A percentile compares a stretch with the other conserved stretches of the same genome.
Evolutionary conservation across 345 rosid species (phyloP).

Genomic region (Noccaea bulbosa): DNA sequence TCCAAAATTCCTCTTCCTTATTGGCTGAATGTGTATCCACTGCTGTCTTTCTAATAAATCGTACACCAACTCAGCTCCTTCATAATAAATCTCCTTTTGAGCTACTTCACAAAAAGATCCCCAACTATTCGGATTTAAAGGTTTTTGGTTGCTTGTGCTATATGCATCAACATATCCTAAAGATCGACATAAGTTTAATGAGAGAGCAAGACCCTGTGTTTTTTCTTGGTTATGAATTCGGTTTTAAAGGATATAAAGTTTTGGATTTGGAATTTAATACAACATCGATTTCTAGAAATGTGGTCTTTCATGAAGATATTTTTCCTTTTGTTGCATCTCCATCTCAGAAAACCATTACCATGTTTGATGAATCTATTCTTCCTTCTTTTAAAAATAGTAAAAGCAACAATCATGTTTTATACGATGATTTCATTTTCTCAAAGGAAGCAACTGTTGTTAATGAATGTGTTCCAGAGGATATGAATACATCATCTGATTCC

Average conservation of each 20-base stretch:
- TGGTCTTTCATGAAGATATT: not conserved
- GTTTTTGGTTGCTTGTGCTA: not conserved
- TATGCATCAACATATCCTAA: not conserved
- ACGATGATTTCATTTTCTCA: not conserved
- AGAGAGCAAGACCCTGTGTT: not conserved
- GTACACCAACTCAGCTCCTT: not conserved
- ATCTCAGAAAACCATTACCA: too few relatives aligned
- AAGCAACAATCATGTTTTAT: not conserved
- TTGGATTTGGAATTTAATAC: not conserved
- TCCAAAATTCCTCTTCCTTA: not conserved
- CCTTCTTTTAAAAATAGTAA: not conserved
- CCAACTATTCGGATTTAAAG: not conserved
- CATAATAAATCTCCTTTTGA: not conserved
- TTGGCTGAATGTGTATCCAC: not conserved
- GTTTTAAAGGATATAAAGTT: not conserved
- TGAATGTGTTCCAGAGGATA: too few relatives aligned
- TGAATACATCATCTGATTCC: too few relatives aligned
- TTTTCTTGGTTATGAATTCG: not conserved
- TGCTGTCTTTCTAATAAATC: not conserved
- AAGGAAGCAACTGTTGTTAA: too few relatives aligned
- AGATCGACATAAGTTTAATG: not conserved
- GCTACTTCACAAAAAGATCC: rapidly evolving
- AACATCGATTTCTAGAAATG: not conserved
- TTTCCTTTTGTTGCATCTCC: not conserved
- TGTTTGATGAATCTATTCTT: not conserved